Conservation (phyloP, 768 basidiomycete species). For the Pleurotus djamor region DNA sequence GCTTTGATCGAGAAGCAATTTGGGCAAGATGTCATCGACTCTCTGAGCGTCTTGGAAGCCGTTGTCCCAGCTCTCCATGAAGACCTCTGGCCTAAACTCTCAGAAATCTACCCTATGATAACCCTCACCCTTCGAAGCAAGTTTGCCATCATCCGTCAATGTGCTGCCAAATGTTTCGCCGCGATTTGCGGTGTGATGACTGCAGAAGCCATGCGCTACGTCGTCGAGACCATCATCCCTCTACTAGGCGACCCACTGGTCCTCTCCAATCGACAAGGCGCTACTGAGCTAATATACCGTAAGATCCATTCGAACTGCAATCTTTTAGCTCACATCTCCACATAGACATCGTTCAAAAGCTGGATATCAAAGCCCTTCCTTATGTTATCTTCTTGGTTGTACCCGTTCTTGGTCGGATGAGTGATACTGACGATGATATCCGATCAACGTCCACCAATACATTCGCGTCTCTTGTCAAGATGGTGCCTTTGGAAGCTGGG, state of each 20-base stretch:
- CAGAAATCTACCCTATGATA: slow-evolving; percentile 74
- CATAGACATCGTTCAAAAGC: slow-evolving; percentile 84
- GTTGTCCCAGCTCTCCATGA: slow-evolving; percentile 74
- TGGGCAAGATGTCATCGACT: slow-evolving; percentile 92
- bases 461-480: slow-evolving; percentile 95
- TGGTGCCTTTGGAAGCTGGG: slow-evolving; percentile 97
- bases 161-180: slow-evolving; percentile 84
- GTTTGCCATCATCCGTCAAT: slow-evolving; percentile 88
- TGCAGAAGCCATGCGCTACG: slow-evolving; percentile 80
- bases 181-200: slow-evolving; percentile 88
- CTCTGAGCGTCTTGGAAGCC: slow-evolving; percentile 85
- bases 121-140: slow-evolving; percentile 77
- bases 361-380: slow-evolving; percentile 93
- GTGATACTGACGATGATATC: slow-evolving; percentile 88
- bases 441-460: slow-evolving; percentile 95
- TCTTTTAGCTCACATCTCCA: slow-evolving; percentile 11
- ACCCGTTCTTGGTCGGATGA: slow-evolving; percentile 96
- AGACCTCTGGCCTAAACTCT: slow-evolving; percentile 66
- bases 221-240: slow-evolving; percentile 85
- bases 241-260: slow-evolving; percentile 76
- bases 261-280: slow-evolving; percentile 81
- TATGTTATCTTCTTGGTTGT: slow-evolving; percentile 98
- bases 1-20: slow-evolving; percentile 63
- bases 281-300: slow-evolving; percentile 91
- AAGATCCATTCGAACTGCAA: slow-evolving; percentile 27